A percentile compares a stretch with the other conserved stretches of the same genome.
Conservation (phyloP, 2,329 filamentous ascomycete species). For the Graphium sp. region DNA sequence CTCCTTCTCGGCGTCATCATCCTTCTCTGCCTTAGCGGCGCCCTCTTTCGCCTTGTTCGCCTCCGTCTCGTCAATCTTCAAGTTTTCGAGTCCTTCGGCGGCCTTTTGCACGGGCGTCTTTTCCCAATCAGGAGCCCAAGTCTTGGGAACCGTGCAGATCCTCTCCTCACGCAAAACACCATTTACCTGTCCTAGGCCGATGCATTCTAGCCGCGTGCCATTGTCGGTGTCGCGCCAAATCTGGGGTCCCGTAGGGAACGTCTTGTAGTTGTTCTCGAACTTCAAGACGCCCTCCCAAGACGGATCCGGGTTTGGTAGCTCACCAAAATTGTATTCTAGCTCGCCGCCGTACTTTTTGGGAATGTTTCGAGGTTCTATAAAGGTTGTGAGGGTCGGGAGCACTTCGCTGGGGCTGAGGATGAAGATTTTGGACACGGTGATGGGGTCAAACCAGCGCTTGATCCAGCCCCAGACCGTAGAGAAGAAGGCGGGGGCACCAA, state of each 20-base stretch:
- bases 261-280: constrained; percentile 34
- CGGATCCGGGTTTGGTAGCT: constrained; percentile 57
- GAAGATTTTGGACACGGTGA: constrained; percentile 91
- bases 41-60: constrained; percentile 5
- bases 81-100: constrained; percentile 3
- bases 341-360: constrained; percentile 81
- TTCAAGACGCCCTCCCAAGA: constrained; percentile 27
- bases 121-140: constrained; percentile 14
- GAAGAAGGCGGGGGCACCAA: constrained; percentile 82
- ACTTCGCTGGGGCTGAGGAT: constrained; percentile 64
- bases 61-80: constrained; percentile 1
- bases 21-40: constrained; percentile 10
- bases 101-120: constrained; percentile 5
- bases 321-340: constrained; percentile 67
- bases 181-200: constrained; percentile 30
- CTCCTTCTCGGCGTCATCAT: constrained; percentile 3
- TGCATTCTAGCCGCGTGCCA: constrained; percentile 28
- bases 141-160: constrained; percentile 33
- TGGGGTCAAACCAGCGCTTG: constrained; percentile 89
- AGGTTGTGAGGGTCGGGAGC: constrained; percentile 57
- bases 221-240: constrained; percentile 35
- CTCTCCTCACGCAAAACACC: constrained; percentile 26
- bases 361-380: constrained; percentile 70
- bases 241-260: constrained; percentile 39
- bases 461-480: constrained; percentile 89